Conservation (phyloP, 192 early-diverging fungal genomes). For the Backusella sp. region DNA sequence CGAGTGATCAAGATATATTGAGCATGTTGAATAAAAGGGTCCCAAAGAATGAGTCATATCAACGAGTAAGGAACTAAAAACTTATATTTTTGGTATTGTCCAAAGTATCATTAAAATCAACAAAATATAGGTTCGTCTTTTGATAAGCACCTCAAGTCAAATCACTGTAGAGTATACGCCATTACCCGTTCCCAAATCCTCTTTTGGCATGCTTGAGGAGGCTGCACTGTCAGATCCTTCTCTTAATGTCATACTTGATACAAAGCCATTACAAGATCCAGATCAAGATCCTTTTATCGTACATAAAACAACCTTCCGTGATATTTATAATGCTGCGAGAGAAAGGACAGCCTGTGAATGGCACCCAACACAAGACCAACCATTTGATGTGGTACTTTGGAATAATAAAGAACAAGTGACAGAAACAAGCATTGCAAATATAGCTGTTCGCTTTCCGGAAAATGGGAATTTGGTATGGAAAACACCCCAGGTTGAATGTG, state of each 20-base stretch:
- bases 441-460: conserved; percentile 42
- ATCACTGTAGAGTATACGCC: conserved; percentile 19
- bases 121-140: conserved; percentile 20
- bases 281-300: conserved; percentile 36
- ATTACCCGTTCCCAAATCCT: neutral
- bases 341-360: conserved; percentile 34
- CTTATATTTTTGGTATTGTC: too few relatives aligned
- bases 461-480: conserved; percentile 39
- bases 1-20: neutral
- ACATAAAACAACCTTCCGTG: conserved; percentile 58
- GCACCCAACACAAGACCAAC: conserved; percentile 14
- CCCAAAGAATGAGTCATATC: neutral
- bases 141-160: neutral
- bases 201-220: neutral
- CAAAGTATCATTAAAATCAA: neutral
- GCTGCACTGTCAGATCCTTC: neutral
- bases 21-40: neutral
- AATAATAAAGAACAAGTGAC: conserved; percentile 50
- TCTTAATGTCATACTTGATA: conserved; percentile 41
- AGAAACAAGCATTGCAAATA: conserved; percentile 55
- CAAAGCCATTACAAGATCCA: conserved; percentile 15
- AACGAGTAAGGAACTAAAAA: neutral
- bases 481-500: conserved; percentile 41
- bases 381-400: conserved; percentile 54
- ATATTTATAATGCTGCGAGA: conserved; percentile 45